phyloP scores from a whole-genome alignment of 257 asterid genomes.

The Solanum neorickii region DNA sequence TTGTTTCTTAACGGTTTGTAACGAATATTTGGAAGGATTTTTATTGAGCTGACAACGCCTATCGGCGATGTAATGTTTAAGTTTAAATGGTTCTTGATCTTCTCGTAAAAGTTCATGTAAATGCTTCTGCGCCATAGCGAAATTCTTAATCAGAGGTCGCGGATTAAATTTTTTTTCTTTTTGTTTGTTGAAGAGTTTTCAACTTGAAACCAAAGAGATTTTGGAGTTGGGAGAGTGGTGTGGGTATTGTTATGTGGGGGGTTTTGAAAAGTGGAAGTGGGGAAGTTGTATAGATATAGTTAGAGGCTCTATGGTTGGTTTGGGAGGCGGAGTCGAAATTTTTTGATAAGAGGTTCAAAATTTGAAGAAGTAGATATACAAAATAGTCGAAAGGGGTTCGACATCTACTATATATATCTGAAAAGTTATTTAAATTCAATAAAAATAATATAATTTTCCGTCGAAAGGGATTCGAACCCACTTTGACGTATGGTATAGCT shows the following conservation, averaged over 20 bases:
- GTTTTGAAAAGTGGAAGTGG: background rate
- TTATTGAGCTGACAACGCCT: slow-evolving; percentile 23
- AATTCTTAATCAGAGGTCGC: background rate
- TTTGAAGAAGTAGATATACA: too few relatives aligned
- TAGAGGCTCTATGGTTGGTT: background rate
- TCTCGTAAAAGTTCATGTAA: slow-evolving; percentile 58
- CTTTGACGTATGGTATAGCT: too few relatives aligned
- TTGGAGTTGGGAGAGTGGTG: background rate
- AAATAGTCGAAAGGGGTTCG: too few relatives aligned
- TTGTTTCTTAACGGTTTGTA: slow-evolving; percentile 17
- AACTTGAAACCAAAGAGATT: slow-evolving; percentile 3
- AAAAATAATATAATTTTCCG: too few relatives aligned
- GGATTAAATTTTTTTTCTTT: background rate
- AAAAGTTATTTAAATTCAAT: too few relatives aligned
- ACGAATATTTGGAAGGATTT: slow-evolving; percentile 11
- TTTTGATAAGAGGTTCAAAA: accelerated
- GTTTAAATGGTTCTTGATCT: slow-evolving; percentile 80
- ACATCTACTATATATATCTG: too few relatives aligned
- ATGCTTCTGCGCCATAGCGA: slow-evolving; percentile 20
- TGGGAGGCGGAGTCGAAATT: too few relatives aligned
- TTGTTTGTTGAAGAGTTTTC: slow-evolving; percentile 29
- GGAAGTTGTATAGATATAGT: background rate
- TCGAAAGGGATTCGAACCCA: accelerated
- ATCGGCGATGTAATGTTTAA: slow-evolving; percentile 45
- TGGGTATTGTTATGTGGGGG: background rate